phyloP scores from a whole-genome alignment of 306 rosid species.

The Begonia fuchsioides region DNA sequence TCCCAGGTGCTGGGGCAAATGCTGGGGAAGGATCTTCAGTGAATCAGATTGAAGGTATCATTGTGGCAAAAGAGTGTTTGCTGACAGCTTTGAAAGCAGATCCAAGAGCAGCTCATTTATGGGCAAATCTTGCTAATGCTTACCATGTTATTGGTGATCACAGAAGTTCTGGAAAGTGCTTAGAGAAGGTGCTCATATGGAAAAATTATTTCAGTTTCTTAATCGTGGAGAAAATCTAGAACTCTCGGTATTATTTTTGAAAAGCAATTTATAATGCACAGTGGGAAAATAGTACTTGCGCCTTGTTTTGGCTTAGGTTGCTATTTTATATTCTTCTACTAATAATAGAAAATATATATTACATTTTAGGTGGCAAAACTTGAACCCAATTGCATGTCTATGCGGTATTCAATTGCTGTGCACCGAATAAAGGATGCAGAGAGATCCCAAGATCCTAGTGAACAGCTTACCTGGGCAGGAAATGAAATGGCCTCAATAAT shows the following conservation, averaged over 20 bases:
- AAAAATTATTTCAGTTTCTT: slow-evolving; percentile 27
- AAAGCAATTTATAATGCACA: not conserved
- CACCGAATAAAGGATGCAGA: slow-evolving; percentile 89
- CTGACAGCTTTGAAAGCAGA: slow-evolving; percentile 67
- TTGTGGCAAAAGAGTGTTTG: slow-evolving; percentile 83
- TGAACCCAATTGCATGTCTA: slow-evolving; percentile 86
- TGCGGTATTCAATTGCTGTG: slow-evolving; percentile 71
- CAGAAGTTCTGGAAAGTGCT: slow-evolving; percentile 83
- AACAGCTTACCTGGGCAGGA: slow-evolving; percentile 82
- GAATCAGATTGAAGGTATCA: slow-evolving; percentile 46
- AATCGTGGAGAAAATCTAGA: slow-evolving; percentile 5
- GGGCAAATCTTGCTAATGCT: slow-evolving; percentile 87
- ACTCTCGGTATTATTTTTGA: slow-evolving; percentile 10
- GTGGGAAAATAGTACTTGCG: not conserved
- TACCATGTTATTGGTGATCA: slow-evolving; percentile 64
- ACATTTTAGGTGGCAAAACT: slow-evolving; percentile 65
- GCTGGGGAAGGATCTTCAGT: slow-evolving; percentile 44
- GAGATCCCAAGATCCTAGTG: slow-evolving; percentile 82
- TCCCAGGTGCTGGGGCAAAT: slow-evolving; percentile 84
- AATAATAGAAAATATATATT: not conserved
- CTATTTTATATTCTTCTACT: no score
- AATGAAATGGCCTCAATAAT: slow-evolving; percentile 92
- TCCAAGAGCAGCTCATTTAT: slow-evolving; percentile 78
- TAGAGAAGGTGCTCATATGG: slow-evolving; percentile 86
- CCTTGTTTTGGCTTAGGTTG: no score